Base-by-base conservation (phyloP, 1,284 basidiomycete species). In the Pseudozyma tsukubaensis region DNA sequence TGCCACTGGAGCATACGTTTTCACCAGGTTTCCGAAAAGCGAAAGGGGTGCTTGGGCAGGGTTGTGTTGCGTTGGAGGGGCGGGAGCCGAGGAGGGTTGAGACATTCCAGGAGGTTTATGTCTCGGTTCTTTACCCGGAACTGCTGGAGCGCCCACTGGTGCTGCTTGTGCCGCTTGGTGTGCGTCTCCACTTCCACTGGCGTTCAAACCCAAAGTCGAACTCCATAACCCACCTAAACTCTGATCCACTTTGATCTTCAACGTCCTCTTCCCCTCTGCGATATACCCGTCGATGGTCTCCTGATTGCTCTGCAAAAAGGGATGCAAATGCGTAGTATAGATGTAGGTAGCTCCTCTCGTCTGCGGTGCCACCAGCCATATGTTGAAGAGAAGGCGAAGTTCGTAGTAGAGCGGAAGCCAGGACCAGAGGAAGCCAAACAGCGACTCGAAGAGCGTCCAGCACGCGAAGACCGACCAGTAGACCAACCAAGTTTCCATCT, bases 261-360 rank as follows among this genome's bases (percentile, higher is more conserved):
- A 18, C 34, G 14, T 32, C 5, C 32, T 37, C 52, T 80, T 83
- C n/a, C 64, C 76, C 13, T 77, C 56, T 3, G 89, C 89, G 51
- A 94, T 87, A 0, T 89, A 86, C n/a, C 88, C 88, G 83, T 94
- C 93, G 83, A 95, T 94, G 79, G 92, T 89, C 7, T 86, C 80
- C 85, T 94, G 93, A 82, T 94, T 91, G 11, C 87, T 83, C 63
- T 88, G 87, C 78, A 95, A 89, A 87, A 93, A 91, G 0, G 93
- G 93, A 52, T 90, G 89, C 13, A 95, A 89, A 72, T 93, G 89
- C 21, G 88, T 86, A 56, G 87, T 86, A 86, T 94, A 95, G 80
- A 95, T 86, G 83, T 90, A 92, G 1, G 92, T 91, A 0, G 93
- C 89, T 24, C 93, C 93, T n/a, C 73, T 34, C 0, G 81, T 83